Evolutionary conservation across 2,329 filamentous ascomycete species (phyloP), one percentile per base, ranked within the genome.

Genomic region (Myriosclerotinia scirpicola): DNA sequence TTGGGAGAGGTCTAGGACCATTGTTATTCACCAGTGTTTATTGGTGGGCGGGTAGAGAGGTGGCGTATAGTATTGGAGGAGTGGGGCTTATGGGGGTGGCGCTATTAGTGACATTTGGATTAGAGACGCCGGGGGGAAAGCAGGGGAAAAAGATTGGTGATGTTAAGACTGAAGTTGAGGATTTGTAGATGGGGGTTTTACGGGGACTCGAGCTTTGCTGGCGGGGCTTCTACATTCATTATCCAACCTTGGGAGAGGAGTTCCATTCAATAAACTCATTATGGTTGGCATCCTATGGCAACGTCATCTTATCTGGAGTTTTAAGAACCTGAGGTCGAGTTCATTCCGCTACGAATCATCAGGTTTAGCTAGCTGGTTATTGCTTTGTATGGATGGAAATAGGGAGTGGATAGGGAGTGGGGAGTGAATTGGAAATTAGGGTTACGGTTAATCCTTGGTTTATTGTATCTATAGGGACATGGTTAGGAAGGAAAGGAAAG

Each of bases 11-110:
- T 0, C 78, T 96, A 14, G 95, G 95, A 0, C 95, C 95, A 0
- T 78, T 99, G 5, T 80, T 96, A 46, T 99, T 99, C 76, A 98
- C 95, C 69, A 92, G 92, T 59, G 82, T 99, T 66, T 99, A 99
- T 80, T 99, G 95, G 95, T 99, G 95, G 95, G 93, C 92, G 8
- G 95, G 95, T 0, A 83, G 95, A 56, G 90, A 96, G 75, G 84
- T 88, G 14, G 95, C 95, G 2, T 99, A 98, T 78, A 83, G 82
- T 1, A 83, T 92, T 73, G 95, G 95, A 5, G 90, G 92, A 0
- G 82, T 86, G 15, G 93, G 92, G 6, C 96, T 98, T 81, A 78
- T 90, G 6, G 86, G 82, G 1, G 93, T 98, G 14, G 84, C 85
- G 54, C 83, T 82, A 14, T 79, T 92, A 34, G 92, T 90, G 0